Evolutionary conservation across 169 alveolate species (phyloP).

Genomic region (Perkinsus marinus): DNA sequence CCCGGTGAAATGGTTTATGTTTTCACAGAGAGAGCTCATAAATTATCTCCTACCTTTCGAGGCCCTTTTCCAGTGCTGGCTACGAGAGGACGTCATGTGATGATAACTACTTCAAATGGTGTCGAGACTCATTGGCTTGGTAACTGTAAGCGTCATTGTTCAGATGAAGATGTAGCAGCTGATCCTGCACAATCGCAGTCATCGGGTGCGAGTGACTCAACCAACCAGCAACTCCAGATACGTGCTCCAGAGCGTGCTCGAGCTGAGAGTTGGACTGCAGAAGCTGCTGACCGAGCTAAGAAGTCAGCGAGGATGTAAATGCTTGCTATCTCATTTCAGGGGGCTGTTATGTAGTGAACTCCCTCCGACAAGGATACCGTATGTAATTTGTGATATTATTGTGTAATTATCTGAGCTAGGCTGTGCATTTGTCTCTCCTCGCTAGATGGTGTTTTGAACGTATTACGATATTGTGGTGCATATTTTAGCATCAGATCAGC

Average conservation of each 20-base stretch:
- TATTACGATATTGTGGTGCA: not conserved
- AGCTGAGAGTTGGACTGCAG: not conserved
- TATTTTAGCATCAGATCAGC: not conserved
- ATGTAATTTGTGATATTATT: not conserved
- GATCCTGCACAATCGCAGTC: not conserved
- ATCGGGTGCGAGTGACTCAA: not conserved
- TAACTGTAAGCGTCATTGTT: not conserved
- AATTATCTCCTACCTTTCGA: not conserved
- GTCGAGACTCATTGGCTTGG: not conserved
- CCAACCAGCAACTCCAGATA: not conserved
- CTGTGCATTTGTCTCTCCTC: not conserved
- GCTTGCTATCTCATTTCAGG: not conserved
- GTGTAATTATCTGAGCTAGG: not conserved
- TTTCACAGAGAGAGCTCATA: not conserved
- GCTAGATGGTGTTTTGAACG: not conserved
- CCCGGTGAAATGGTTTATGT: not conserved
- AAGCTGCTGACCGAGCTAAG: not conserved
- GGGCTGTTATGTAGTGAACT: not conserved
- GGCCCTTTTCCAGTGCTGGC: not conserved
- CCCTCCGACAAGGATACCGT: not conserved
- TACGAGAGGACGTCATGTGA: not conserved
- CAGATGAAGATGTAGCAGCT: not conserved
- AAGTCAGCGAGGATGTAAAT: not conserved
- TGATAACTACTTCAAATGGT: not conserved
- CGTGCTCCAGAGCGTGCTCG: not conserved